phyloP scores from a whole-genome alignment of 345 rosid species.

The Gossypium mustelinum region DNA sequence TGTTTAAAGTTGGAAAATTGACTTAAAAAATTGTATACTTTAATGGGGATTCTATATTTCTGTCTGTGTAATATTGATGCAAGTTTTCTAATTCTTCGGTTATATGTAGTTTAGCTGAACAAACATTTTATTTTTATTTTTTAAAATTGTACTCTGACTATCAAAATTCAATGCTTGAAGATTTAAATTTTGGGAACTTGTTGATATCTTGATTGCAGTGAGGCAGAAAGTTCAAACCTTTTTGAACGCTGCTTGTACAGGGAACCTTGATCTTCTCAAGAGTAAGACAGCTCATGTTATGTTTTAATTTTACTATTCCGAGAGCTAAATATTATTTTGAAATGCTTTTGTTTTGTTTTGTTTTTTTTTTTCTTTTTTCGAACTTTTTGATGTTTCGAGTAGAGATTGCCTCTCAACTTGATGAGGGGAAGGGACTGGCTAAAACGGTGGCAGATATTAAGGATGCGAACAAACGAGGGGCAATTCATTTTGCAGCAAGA shows the following conservation, averaged over 20 bases:
- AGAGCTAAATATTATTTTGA: background rate
- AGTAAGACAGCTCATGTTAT: slow-evolving; percentile 36
- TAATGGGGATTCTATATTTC: slow-evolving; percentile 2
- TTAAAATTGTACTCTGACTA: background rate
- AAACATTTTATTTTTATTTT: background rate
- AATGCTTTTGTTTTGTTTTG: background rate
- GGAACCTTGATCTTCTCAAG: slow-evolving; percentile 82
- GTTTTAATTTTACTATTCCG: background rate
- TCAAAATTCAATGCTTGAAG: background rate
- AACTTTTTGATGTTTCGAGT: slow-evolving; percentile 14
- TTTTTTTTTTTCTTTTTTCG: too few relatives aligned
- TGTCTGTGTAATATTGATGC: background rate
- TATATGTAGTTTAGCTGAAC: slow-evolving; percentile 41
- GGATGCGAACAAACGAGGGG: slow-evolving; percentile 91
- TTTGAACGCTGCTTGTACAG: slow-evolving; percentile 30
- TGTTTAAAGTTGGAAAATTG: background rate
- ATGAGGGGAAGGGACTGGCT: slow-evolving; percentile 64
- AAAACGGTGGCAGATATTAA: slow-evolving; percentile 69
- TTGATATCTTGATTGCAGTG: slow-evolving; percentile 10
- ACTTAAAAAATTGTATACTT: background rate
- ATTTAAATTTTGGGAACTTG: background rate
- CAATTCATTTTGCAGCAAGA: slow-evolving; percentile 90
- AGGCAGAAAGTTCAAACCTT: slow-evolving; percentile 18
- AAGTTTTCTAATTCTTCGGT: slow-evolving; percentile 55
- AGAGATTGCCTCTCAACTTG: slow-evolving; percentile 72